Conservation (phyloP, 2,329 filamentous ascomycete genomes). For the Aspergillus proliferans region DNA sequence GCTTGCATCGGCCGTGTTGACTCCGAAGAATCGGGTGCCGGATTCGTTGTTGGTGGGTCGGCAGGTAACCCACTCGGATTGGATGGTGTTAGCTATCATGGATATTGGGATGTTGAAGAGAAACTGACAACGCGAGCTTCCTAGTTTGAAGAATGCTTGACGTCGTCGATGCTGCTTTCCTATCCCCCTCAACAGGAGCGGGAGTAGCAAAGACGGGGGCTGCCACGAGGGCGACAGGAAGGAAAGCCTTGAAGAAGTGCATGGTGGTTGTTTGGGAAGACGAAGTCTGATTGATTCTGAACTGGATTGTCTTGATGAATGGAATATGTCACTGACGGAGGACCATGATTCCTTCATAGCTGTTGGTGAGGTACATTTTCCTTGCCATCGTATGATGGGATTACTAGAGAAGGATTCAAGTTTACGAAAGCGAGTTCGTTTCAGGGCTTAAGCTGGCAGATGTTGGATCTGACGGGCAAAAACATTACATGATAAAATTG, state of each 20-base stretch:
- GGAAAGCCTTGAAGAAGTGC: neutral
- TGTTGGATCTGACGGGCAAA: neutral
- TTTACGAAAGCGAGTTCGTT: neutral
- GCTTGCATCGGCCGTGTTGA: neutral
- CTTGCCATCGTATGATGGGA: neutral
- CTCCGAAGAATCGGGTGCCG: neutral
- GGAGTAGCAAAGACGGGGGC: neutral
- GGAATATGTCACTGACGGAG: neutral
- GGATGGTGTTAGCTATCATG: neutral
- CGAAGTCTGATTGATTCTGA: neutral
- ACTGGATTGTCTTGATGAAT: neutral
- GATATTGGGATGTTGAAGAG: neutral
- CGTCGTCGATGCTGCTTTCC: neutral
- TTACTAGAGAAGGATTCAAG: neutral
- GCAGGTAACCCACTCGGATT: neutral
- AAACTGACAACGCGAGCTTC: neutral
- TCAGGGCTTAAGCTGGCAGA: neutral
- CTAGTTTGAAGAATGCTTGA: neutral
- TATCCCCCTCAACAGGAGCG: neutral
- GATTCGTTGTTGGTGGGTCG: neutral
- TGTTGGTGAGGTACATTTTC: neutral
- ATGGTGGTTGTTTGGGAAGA: neutral
- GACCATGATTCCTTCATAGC: neutral
- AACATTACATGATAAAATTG: neutral
- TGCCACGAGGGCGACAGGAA: neutral